Evolutionary conservation across 2,329 filamentous ascomycete genomes (phyloP).

Genomic region (Emericellopsis atlantica): DNA sequence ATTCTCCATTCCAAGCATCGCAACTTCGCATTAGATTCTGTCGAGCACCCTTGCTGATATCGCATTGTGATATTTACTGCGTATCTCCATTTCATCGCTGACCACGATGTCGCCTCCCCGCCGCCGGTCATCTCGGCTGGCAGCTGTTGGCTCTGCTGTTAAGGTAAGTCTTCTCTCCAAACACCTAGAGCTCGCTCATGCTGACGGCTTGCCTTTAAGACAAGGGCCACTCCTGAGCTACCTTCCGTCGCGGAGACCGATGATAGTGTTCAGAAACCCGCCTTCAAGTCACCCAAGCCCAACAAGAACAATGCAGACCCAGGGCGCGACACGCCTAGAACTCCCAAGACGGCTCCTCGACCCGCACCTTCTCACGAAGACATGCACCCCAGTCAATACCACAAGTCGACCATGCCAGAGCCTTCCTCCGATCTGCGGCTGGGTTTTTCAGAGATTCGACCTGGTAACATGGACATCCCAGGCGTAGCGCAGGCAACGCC

Average conservation of each 20-base stretch:
- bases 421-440: conserved; percentile 70
- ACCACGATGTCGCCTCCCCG: conserved; percentile 24
- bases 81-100: too few relatives aligned
- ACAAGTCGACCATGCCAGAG: conserved; percentile 58
- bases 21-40: background rate
- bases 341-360: conserved; percentile 52
- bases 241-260: conserved; percentile 30
- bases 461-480: conserved; percentile 30
- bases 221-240: conserved; percentile 20
- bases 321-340: conserved; percentile 37
- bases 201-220: conserved; percentile 7
- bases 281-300: conserved; percentile 13
- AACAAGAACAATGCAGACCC: conserved; percentile 9
- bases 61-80: too few relatives aligned
- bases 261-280: conserved; percentile 12
- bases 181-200: too few relatives aligned
- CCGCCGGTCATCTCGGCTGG: conserved; percentile 31
- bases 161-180: conserved; percentile 18
- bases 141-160: conserved; percentile 12
- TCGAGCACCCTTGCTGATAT: too few relatives aligned
- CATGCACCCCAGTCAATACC: conserved; percentile 83
- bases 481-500: conserved; percentile 44
- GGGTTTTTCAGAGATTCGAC: conserved; percentile 67
- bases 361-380: conserved; percentile 43
- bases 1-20: conserved; percentile 5